A percentile compares a stretch with the other conserved stretches of the same genome.
These are phyloP conservation scores for Tolypocladium guangdongense DNA, from an alignment of 2,329 filamentous ascomycete species.

Conservation along the genomic window DNA sequence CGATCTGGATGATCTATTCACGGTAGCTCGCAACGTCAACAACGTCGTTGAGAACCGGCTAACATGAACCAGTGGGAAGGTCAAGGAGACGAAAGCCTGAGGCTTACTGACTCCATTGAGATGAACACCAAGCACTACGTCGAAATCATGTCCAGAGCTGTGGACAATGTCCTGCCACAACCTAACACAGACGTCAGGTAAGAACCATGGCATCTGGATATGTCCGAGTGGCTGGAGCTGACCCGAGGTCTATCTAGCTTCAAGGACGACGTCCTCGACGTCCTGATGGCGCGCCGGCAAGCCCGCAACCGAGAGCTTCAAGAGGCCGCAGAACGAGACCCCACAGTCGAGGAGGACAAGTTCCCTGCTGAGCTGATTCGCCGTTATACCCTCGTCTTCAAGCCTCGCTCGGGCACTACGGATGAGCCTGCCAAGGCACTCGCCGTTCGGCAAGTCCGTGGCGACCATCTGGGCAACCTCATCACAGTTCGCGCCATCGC, in stretches of 20 bases:
- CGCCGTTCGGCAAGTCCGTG: conserved; percentile 86
- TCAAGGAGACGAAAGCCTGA: conserved; percentile 53
- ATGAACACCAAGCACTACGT: conserved; percentile 92
- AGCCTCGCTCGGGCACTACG: conserved; percentile 66
- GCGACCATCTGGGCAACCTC: conserved; percentile 83
- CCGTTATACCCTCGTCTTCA: conserved; percentile 93
- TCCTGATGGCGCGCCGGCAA: conserved; percentile 86
- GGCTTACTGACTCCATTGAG: conserved; percentile 75
- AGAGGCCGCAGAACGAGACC: conserved; percentile 56
- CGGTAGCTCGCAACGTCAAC: conserved; percentile 38
- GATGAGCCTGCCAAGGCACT: conserved; percentile 55
- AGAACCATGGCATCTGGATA: conserved; percentile 13
- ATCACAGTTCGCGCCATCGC: conserved; percentile 93
- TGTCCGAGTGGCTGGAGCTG: background rate
- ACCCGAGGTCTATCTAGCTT: conserved; percentile 43
- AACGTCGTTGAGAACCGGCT: background rate
- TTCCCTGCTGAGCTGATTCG: conserved; percentile 89
- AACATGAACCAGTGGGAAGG: conserved; percentile 51
- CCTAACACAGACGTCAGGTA: conserved; percentile 69
- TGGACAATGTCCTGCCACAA: conserved; percentile 76
- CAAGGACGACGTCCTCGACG: conserved; percentile 94
- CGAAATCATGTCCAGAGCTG: conserved; percentile 77
- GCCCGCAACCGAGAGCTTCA: conserved; percentile 71
- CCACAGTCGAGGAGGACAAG: conserved; percentile 56
- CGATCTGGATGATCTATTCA: conserved; percentile 77